Percentiles rank a stretch among this genome's conserved stretches.
These are phyloP conservation scores for Athelia sp. DNA, from an alignment of 1,284 basidiomycete genomes.

Conservation along the genomic window DNA sequence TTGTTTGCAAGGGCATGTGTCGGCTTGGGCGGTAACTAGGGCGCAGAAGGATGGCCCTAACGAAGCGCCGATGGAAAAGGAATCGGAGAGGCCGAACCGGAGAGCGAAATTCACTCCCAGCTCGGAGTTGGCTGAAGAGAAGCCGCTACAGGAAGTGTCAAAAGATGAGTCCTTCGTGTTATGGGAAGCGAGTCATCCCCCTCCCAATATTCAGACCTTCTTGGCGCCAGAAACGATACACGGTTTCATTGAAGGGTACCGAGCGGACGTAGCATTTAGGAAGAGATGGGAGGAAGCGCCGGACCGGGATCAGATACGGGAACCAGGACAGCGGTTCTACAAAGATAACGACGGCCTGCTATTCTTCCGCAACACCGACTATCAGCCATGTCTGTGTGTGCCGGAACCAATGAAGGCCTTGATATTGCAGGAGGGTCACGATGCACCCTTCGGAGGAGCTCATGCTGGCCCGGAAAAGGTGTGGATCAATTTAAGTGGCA, in stretches of 20 bases:
- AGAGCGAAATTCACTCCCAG: too few species aligned
- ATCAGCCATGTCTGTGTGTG: conserved; percentile 14
- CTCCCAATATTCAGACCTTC: background rate
- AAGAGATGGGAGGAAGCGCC: background rate
- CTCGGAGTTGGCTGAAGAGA: too few species aligned
- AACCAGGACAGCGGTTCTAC: conserved; percentile 10
- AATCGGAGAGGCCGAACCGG: too few species aligned
- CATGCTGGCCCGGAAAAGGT: conserved; percentile 9
- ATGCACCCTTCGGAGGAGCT: conserved; percentile 4
- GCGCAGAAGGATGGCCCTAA: background rate
- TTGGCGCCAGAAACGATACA: background rate
- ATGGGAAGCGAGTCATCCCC: background rate
- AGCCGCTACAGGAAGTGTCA: background rate
- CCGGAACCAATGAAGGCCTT: conserved; percentile 3
- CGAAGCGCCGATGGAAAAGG: too few species aligned
- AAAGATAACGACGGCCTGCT: conserved; percentile 11
- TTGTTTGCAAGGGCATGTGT: background rate
- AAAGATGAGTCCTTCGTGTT: background rate
- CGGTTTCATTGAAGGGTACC: background rate
- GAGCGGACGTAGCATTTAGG: background rate
- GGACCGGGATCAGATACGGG: background rate
- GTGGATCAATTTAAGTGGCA: conserved; percentile 14
- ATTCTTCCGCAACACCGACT: conserved; percentile 18
- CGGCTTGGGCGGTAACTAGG: background rate
- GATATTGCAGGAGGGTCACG: conserved; percentile 10